Conservation (phyloP, 805 yeast genomes). For the Wickerhamiella bombiphila region DNA sequence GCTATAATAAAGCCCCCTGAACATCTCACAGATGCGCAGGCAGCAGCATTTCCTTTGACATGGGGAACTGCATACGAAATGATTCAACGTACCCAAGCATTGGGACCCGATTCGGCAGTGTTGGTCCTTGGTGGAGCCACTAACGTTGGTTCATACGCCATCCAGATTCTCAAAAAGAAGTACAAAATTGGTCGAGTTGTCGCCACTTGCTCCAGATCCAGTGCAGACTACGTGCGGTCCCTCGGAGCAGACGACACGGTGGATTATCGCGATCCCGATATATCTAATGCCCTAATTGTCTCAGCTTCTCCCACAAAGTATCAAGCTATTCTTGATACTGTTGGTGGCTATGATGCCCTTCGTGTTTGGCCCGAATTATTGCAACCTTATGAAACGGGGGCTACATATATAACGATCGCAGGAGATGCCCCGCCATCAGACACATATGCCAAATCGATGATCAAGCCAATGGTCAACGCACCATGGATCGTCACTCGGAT, state of each 20-base stretch:
- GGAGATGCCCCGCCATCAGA: conserved; percentile 33
- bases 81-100: conserved; percentile 20
- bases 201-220: conserved; percentile 39
- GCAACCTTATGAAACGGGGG: conserved; percentile 33
- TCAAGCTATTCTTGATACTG: conserved; percentile 51
- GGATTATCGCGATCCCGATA: conserved; percentile 22
- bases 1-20: conserved; percentile 34
- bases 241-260: conserved; percentile 41
- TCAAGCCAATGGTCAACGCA: conserved; percentile 1
- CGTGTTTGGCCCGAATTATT: conserved; percentile 30
- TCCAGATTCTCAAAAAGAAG: conserved; percentile 41
- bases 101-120: conserved; percentile 45
- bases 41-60: conserved; percentile 53
- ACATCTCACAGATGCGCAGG: conserved; percentile 35
- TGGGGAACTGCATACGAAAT: conserved; percentile 46
- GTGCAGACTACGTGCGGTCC: conserved; percentile 30
- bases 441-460: conserved; percentile 5
- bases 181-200: conserved; percentile 37
- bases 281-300: neutral
- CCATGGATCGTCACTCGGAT: conserved; percentile 19
- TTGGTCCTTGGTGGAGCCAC: conserved; percentile 65
- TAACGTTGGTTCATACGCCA: conserved; percentile 42
- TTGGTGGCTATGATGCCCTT: conserved; percentile 42
- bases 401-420: conserved; percentile 37
- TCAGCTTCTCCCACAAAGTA: conserved; percentile 22